Base-by-base conservation (phyloP, 106 monocot genomes). In the Acanthochlamys bracteata region DNA sequence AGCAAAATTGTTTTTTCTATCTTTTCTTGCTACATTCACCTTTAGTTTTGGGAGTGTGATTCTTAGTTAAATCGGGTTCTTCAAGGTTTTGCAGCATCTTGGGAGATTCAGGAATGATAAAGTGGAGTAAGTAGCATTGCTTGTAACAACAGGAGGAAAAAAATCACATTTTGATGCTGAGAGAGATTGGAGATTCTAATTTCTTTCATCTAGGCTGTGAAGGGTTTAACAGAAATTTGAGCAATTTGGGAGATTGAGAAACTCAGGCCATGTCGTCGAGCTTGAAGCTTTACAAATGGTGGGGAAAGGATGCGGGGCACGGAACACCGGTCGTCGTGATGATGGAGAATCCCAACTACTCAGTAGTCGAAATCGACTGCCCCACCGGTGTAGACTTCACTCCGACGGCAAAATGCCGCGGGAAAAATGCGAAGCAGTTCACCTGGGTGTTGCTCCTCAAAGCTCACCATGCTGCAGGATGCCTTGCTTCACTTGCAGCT, bases 301-400 rank as follows among this genome's bases (percentile, higher is more conserved):
- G 71, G 71, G 69, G 33, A 60, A 69, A 55, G 67, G 71, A 74
- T 39, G 59, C 17, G 26, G 40, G 67, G 54, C 64, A 69, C 51
- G 85, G 85, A 23, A 78, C 74, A 21, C 81, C 85, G 25, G 80
- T 85, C 53, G 81, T 81, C 11, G 77, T 85, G 40, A 85, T 68
- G 65, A 86, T 79, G 82, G 82, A 79, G 74, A 86, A 83, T 42
- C 76, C 76, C 64, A 82, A 78, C 55, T 83, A 77, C 71, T 87
- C 83, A 17, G 58, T 77, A 14, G 65, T 78, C 14, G 63, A 82
- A 42, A 66, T 82, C 58, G 74, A 82, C 4, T 64, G 71, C 49
- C 67, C 66, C 24, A 53, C 57, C 22, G 51, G 57, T n/a, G 19
- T 52, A 7, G 42, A 60, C 1, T 59, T 69, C 57, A 60, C 41